These are phyloP conservation scores for Colletotrichum higginsianum DNA, from an alignment of 2,329 filamentous ascomycete genomes.

Conservation along the genomic window DNA sequence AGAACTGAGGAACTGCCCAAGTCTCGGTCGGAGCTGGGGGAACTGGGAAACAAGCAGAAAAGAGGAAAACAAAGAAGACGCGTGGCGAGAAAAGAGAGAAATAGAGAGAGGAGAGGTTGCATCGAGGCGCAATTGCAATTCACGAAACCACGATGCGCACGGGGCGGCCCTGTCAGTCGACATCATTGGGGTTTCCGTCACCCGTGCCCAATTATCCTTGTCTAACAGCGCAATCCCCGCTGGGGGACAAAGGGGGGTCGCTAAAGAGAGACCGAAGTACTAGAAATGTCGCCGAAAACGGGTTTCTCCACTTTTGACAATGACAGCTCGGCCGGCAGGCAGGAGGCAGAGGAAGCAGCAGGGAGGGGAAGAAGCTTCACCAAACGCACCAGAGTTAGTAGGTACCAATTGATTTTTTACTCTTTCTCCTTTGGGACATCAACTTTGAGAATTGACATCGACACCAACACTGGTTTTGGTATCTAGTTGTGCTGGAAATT, in stretches of 20 bases:
- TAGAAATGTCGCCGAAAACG: conserved; percentile 25
- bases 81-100: conserved; percentile 29
- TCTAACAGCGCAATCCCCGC: conserved; percentile 5
- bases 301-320: neutral
- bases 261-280: neutral
- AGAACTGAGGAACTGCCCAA: conserved; percentile 1
- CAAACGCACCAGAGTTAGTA: neutral
- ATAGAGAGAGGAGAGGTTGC: neutral
- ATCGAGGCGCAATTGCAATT: conserved; percentile 25
- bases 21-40: neutral
- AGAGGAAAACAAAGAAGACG: conserved; percentile 34
- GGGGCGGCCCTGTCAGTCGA: conserved; percentile 19
- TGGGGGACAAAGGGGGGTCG: neutral
- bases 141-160: conserved; percentile 38
- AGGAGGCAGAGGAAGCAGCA: too few relatives aligned
- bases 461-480: neutral
- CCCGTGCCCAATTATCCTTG: neutral
- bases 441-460: too few relatives aligned
- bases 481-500: too few relatives aligned
- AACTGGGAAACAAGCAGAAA: neutral
- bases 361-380: conserved; percentile 17
- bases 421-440: neutral
- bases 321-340: conserved; percentile 16
- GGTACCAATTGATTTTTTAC: neutral
- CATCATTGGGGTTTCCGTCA: neutral